Base-by-base conservation (phyloP, 129 eudicot genomes). In the Smallanthus sonchifolius region DNA sequence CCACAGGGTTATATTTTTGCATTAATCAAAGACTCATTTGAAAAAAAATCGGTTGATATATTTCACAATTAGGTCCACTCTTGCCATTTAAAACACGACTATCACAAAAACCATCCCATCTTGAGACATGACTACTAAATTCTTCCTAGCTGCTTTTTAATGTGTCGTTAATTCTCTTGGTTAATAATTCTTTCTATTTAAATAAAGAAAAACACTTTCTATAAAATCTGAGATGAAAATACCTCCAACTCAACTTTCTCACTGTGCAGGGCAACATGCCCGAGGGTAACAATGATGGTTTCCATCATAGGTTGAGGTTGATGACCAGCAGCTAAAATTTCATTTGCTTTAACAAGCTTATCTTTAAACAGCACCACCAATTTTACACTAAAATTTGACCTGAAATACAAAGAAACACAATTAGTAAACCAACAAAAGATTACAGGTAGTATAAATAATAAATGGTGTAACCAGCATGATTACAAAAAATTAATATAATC, bases 221-320 rank as follows among this genome's bases (percentile, higher is more conserved):
- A 56, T 43, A 43, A 30, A 45, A 44, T 44, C 35, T 40, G 7
- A 36, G 37, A 67, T 63, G 15, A 15, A 79, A 28, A 70, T 83
- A 94, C 97, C 98, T 94, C 90, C 72, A 90, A 78, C 84, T 94
- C 98, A 60, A 94, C 81, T 72, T 84, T 84, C 72, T 94, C 97
- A 73, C 98, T 94, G 55, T 87, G 84, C 65, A 88, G 74, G 57
- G 87, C 92, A 70, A 94, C 83, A 82, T 94, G 96, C 84, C 77
- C 83, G 35, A 94, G 96, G 42, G 98, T 94, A 77, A 91, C 78
- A 56, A 90, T 76, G 47, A 86, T 56, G 54, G 98, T 90, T 80
- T 94, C 98, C 93, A 90, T 79, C 39, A 79, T 38, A 48, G 89
- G 91, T 42, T 83, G 84, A 63, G 90, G 86, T 82, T 81, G 90